phyloP scores from a whole-genome alignment of 106 monocot genomes.

The Acanthochlamys bracteata region DNA sequence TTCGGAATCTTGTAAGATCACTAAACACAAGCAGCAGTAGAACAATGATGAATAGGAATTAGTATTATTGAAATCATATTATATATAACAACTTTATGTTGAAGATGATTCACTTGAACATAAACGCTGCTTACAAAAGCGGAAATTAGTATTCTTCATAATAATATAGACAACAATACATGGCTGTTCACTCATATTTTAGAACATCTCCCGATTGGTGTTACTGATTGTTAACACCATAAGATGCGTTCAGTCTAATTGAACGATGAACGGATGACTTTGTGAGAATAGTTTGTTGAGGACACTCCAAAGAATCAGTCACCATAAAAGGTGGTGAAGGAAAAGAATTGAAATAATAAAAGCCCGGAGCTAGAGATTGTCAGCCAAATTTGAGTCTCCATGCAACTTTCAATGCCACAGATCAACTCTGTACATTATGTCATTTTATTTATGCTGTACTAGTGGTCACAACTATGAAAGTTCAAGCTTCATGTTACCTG shows the following conservation, averaged over 20 bases:
- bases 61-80: too few relatives aligned
- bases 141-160: background rate
- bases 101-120: too few relatives aligned
- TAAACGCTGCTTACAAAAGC: too few relatives aligned
- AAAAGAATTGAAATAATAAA: background rate
- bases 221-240: slow-evolving; percentile 4
- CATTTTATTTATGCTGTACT: background rate
- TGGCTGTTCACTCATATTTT: background rate
- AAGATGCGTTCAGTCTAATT: slow-evolving; percentile 6
- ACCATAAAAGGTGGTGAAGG: background rate
- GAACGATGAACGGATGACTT: background rate
- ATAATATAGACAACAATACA: background rate
- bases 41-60: too few relatives aligned
- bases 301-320: background rate
- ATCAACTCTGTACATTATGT: slow-evolving; percentile 20
- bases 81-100: too few relatives aligned
- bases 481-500: slow-evolving; percentile 34
- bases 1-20: too few relatives aligned
- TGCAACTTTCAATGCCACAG: background rate
- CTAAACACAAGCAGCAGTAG: too few relatives aligned
- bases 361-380: slow-evolving; percentile 6
- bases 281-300: background rate
- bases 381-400: slow-evolving; percentile 8
- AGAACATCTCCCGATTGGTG: slow-evolving; percentile 8
- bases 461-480: slow-evolving; percentile 6